Conservation (phyloP, 345 rosid species). For the Hibiscus tridactylites region DNA sequence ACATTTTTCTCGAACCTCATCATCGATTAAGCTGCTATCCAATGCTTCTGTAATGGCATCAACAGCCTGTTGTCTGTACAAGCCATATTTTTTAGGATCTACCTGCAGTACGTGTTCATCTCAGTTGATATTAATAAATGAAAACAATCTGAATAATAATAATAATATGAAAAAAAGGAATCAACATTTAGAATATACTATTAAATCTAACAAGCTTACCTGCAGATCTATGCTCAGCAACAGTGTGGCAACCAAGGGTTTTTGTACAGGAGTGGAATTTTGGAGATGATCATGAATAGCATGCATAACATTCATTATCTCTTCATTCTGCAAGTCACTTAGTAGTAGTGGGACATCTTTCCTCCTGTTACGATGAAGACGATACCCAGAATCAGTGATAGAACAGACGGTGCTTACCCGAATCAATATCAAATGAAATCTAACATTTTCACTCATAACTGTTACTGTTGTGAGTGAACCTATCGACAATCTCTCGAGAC, state of each 20-base stretch:
- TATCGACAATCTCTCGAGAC: no score
- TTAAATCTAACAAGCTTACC: conserved; percentile 22
- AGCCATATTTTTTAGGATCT: conserved; percentile 39
- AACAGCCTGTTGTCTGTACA: conserved; percentile 49
- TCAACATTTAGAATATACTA: not conserved
- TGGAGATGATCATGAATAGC: conserved; percentile 37
- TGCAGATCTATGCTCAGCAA: conserved; percentile 41
- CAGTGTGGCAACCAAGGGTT: conserved; percentile 40
- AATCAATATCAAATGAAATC: not conserved
- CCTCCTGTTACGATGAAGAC: conserved; percentile 26
- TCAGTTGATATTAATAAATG: conserved; percentile 1
- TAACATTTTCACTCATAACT: not conserved
- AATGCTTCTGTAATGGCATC: conserved; percentile 38
- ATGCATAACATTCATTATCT: conserved; percentile 36
- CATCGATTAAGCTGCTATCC: conserved; percentile 28
- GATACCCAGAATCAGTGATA: not conserved
- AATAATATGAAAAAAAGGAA: not conserved
- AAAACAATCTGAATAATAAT: not conserved
- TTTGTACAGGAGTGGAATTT: conserved; percentile 27
- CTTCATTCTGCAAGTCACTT: conserved; percentile 27
- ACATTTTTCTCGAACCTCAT: conserved; percentile 28
- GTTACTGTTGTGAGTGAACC: no score
- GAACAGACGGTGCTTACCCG: not conserved
- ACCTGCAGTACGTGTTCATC: conserved; percentile 22
- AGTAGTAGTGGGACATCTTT: conserved; percentile 27